Conservation (phyloP, 2,329 filamentous ascomycete genomes). For the Trichoderma hamatum region DNA sequence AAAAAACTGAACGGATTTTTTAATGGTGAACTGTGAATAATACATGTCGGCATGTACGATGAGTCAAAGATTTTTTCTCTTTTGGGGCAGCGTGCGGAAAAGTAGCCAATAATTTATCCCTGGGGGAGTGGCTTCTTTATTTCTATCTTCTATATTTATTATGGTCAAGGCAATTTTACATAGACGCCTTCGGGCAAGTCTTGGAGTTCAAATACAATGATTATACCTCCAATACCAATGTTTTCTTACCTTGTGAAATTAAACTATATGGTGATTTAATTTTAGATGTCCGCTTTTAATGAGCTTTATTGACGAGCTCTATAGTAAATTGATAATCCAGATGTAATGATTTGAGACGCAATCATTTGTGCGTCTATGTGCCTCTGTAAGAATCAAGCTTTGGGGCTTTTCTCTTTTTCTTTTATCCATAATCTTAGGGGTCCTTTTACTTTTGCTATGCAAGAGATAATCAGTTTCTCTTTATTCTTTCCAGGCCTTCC, state of each 20-base stretch:
- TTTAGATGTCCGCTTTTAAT: too few relatives aligned
- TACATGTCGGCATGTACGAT: conserved; percentile 19
- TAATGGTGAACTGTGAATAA: conserved; percentile 7
- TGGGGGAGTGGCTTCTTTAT: conserved; percentile 7
- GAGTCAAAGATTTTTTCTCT: not conserved
- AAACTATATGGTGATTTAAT: too few relatives aligned
- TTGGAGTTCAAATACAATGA: not conserved
- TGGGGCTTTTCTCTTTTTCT: not conserved
- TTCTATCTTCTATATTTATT: conserved; percentile 1
- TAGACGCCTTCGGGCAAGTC: conserved; percentile 11
- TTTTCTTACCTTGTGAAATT: not conserved
- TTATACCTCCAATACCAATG: not conserved
- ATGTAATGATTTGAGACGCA: not conserved
- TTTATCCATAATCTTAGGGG: not conserved
- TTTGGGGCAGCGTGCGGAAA: conserved; percentile 5
- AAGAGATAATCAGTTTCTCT: not conserved
- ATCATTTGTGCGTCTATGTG: not conserved
- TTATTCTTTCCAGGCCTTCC: not conserved
- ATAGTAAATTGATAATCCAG: too few relatives aligned
- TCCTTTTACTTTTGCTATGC: not conserved
- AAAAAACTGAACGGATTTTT: not conserved
- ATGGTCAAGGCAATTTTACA: conserved; percentile 7
- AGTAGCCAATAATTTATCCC: conserved; percentile 6
- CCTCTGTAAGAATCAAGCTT: too few relatives aligned
- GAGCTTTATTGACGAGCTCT: too few relatives aligned